Base-by-base conservation (phyloP, 2,329 filamentous ascomycete species). In the Fusarium fracticaudum region DNA sequence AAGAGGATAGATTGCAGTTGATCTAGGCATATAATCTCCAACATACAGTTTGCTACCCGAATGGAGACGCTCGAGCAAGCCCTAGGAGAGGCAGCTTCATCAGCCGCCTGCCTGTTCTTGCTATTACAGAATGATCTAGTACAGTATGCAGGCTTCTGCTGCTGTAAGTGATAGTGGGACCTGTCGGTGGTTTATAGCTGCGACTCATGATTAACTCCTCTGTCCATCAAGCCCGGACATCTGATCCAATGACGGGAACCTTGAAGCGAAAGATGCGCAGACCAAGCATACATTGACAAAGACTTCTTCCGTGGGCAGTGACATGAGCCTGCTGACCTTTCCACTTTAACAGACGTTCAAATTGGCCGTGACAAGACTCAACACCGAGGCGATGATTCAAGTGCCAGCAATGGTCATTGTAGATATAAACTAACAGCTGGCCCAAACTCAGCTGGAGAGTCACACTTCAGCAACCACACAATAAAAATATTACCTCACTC, bases 141-240 rank as follows among this genome's bases (percentile, higher is more conserved):
- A 13, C 0, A 12, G 9, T 17, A 1, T 17, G 4, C 0, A 31
- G 14, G 11, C 5, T 9, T 2, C 0, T 13, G 22, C 0, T 4
- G 0, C 22, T 2, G 2, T 6, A 4, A 24, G 3, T 14, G 4
- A 26, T 2, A 15, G 2, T 15, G 6, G 3, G 4, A 11, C 0
- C 3, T 8, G 4, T 15, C 1, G 9, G 5, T 17, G 35, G 1
- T 1, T 18, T 37, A 8, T 6, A 26, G 13, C 6, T 24, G 22
- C 4, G 3, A 35, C 11, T 35, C 1, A 14, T 14, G 31, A 5
- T 10, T 3, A 0, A 13, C 31, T 24, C 0, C 3, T 17, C 31
- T n/a, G 8, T 3, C 3, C 15, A 3, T 14, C 10, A 18, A 24
- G 8, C 12, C 12, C 1, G 9, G 18, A 29, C 8, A 3, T 0